Evolutionary conservation across 768 basidiomycete species (phyloP).

Genomic region (Russula earlei): DNA sequence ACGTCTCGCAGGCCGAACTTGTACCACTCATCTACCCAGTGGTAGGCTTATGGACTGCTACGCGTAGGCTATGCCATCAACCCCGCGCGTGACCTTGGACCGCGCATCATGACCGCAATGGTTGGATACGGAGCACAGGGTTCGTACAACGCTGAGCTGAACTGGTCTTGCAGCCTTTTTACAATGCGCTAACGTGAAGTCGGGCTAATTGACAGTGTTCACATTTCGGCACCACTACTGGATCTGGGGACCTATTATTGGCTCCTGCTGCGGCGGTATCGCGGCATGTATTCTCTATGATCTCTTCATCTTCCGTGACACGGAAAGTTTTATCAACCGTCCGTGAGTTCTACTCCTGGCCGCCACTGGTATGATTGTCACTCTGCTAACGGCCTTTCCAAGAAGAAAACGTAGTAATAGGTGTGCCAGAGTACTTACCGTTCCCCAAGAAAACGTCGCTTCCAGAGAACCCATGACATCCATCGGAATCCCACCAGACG

Average conservation of each 20-base stretch:
- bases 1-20: background rate
- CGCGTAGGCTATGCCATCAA: conserved; percentile 48
- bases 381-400: background rate
- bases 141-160: conserved; percentile 1
- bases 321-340: conserved; percentile 44
- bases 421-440: background rate
- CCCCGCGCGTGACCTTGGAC: conserved; percentile 66
- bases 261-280: conserved; percentile 49
- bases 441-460: background rate
- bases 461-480: background rate
- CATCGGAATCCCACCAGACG: background rate
- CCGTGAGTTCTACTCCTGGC: conserved; percentile 32
- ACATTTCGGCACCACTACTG: conserved; percentile 52
- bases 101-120: conserved; percentile 59
- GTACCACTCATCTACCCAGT: background rate
- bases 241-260: conserved; percentile 60
- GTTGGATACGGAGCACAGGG: conserved; percentile 56
- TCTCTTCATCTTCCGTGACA: conserved; percentile 43
- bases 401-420: background rate
- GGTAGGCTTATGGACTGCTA: background rate
- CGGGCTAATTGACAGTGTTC: conserved; percentile 26
- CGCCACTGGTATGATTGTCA: background rate
- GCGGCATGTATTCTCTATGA: conserved; percentile 51
- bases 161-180: background rate
- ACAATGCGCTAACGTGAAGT: background rate